These are phyloP conservation scores for Phytophthora sansomeana DNA, from an alignment of 352 stramenopile genomes.

Conservation along the genomic window DNA sequence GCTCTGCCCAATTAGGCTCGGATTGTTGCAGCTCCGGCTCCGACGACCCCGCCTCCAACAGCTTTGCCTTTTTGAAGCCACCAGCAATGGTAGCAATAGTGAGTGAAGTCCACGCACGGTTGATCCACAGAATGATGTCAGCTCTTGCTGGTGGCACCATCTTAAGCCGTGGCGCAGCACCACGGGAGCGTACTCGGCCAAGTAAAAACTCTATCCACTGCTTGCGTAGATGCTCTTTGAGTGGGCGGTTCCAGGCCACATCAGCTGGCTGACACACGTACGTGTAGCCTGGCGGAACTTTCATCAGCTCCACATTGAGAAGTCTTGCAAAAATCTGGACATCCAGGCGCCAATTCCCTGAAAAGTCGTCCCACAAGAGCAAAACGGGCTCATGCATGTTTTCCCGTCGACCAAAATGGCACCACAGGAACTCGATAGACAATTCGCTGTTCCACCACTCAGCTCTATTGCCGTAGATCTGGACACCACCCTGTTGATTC, in stretches of 20 bases:
- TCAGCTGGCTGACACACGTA: slow-evolving; percentile 16
- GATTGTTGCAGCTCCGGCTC: too few species aligned
- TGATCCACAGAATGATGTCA: neutral
- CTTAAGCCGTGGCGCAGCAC: neutral
- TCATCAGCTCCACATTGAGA: slow-evolving; percentile 8
- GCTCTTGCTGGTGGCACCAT: neutral
- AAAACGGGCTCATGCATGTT: slow-evolving; percentile 5
- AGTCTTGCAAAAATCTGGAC: too few species aligned
- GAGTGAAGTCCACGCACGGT: neutral
- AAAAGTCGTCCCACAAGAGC: too few species aligned
- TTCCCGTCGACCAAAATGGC: too few species aligned
- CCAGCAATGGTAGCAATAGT: neutral
- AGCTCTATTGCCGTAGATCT: too few species aligned
- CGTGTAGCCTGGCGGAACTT: slow-evolving; percentile 9
- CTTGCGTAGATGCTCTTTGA: slow-evolving; percentile 7
- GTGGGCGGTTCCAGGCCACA: slow-evolving; percentile 23
- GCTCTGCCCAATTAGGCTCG: too few species aligned
- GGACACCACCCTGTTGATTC: too few species aligned
- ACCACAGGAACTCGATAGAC: too few species aligned
- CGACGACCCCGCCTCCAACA: too few species aligned
- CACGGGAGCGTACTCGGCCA: neutral
- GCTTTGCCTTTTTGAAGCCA: neutral
- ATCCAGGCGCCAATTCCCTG: too few species aligned
- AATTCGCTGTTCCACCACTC: too few species aligned
- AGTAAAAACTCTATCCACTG: neutral